Evolutionary conservation across 208 protist genomes (phyloP).

Genomic region (Leishmania lainsoni): DNA sequence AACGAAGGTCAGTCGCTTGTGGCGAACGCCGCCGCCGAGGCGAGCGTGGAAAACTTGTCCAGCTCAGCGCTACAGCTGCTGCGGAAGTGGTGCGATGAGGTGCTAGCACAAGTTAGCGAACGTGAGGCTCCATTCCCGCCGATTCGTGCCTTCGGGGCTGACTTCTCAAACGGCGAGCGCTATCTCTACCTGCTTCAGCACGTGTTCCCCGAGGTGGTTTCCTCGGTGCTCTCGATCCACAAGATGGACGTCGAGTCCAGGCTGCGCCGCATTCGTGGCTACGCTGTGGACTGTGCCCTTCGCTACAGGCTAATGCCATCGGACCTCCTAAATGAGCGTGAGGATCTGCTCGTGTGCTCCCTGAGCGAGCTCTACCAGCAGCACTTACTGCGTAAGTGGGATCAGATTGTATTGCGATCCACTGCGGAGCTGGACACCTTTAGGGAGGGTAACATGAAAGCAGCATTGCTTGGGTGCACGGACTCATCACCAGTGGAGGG

Average conservation of each 20-base stretch:
- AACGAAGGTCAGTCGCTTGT: neutral
- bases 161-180: slow-evolving; percentile 73
- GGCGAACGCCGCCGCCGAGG: neutral
- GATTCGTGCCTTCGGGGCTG: slow-evolving; percentile 52
- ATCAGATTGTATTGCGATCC: slow-evolving; percentile 5
- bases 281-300: slow-evolving; percentile 43
- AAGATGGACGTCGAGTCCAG: slow-evolving; percentile 46
- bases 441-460: slow-evolving; percentile 12
- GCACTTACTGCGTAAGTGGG: slow-evolving; percentile 23
- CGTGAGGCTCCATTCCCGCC: slow-evolving; percentile 15
- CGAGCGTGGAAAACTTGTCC: slow-evolving; percentile 6
- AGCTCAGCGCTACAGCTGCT: slow-evolving; percentile 31
- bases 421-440: slow-evolving; percentile 19
- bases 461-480: slow-evolving; percentile 8
- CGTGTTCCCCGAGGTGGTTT: slow-evolving; percentile 50
- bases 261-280: slow-evolving; percentile 51
- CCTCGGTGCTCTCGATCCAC: slow-evolving; percentile 22
- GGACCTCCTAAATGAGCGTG: slow-evolving; percentile 64
- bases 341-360: slow-evolving; percentile 71
- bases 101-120: slow-evolving; percentile 27
- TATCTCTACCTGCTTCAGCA: slow-evolving; percentile 56
- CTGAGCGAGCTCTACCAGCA: slow-evolving; percentile 54
- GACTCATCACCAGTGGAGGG: neutral
- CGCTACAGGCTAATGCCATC: slow-evolving; percentile 44
- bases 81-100: slow-evolving; percentile 67